Evolutionary conservation across 352 stramenopile genomes (phyloP).

Genomic region (Globisporangium viniferum): DNA sequence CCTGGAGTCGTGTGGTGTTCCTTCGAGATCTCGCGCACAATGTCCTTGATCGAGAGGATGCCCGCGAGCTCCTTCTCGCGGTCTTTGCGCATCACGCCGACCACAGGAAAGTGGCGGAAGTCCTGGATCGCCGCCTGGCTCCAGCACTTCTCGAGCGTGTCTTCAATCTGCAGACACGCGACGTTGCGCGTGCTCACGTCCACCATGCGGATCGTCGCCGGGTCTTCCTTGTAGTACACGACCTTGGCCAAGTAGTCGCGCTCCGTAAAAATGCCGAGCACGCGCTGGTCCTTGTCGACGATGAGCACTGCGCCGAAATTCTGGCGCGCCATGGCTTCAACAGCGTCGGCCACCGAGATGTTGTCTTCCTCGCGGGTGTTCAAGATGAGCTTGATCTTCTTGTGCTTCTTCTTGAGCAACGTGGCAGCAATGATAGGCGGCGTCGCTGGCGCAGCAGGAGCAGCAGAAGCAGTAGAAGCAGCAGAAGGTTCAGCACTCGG

Average conservation of each 20-base stretch:
- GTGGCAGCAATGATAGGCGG: conserved; percentile 28
- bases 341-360: conserved; percentile 65
- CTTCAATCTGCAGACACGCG: conserved; percentile 68
- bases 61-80: conserved; percentile 79
- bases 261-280: conserved; percentile 84
- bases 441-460: conserved; percentile 5
- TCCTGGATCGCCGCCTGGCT: conserved; percentile 57
- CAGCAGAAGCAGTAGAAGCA: not conserved
- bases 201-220: conserved; percentile 45
- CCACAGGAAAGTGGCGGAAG: conserved; percentile 82
- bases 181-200: conserved; percentile 59
- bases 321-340: conserved; percentile 72
- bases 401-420: conserved; percentile 83
- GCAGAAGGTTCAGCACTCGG: not conserved
- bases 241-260: conserved; percentile 83
- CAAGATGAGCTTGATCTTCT: conserved; percentile 75
- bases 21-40: conserved; percentile 83
- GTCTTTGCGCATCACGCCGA: conserved; percentile 68
- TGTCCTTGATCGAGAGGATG: conserved; percentile 84
- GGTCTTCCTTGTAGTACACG: conserved; percentile 65
- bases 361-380: conserved; percentile 82
- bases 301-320: conserved; percentile 83
- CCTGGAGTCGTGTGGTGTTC: conserved; percentile 64
- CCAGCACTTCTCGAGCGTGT: conserved; percentile 80
- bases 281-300: conserved; percentile 80